Evolutionary conservation across 495 filamentous ascomycete genomes (phyloP), one percentile per base, ranked within the genome.

Genomic region (Halenospora varia): DNA sequence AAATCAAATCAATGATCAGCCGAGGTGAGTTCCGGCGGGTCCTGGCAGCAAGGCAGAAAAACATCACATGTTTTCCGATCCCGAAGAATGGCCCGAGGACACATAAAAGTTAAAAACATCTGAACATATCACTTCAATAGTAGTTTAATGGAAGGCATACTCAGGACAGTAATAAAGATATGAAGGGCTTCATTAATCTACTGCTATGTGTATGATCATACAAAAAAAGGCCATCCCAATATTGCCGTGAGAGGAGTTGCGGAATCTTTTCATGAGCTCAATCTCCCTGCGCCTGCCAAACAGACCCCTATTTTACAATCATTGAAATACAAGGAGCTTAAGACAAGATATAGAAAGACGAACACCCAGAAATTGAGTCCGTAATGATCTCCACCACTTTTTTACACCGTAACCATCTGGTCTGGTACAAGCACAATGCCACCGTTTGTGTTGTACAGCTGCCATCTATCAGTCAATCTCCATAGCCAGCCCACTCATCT

Each of bases 231-330:
- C 25, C 42, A n/a, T 52, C 39, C 26, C 46, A 57, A 48, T 20
- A 47, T 42, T 53, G 44, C 39, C 25, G 10, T 57, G 62, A 65
- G 62, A 18, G 48, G 62, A 60, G 62, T 60, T 18, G 41, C 42
- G 19, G n/a, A 47, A 35, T 49, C 53, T 56, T 25, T 56, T 48
- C 19, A 10, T 24, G 23, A 9, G 44, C 11, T 25, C 22, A 44
- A 49, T 53, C 59, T 58, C 29, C 51, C 54, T 55, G 42, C 59
- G 59, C 62, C 59, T 48, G 51, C 41, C 62, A 50, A 49, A 62
- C 54, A 39, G 4, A 46, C 59, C 62, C 62, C 51, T 60, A 62
- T 59, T 65, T 57, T 65, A 65, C 59, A 62, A 55, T 45, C n/a
- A 15, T 2, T 29, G 26, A 40, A 56, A 57, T 35, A 10, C 19